Base-by-base conservation (phyloP, 495 filamentous ascomycete species). In the Neurospora sublineolata region DNA sequence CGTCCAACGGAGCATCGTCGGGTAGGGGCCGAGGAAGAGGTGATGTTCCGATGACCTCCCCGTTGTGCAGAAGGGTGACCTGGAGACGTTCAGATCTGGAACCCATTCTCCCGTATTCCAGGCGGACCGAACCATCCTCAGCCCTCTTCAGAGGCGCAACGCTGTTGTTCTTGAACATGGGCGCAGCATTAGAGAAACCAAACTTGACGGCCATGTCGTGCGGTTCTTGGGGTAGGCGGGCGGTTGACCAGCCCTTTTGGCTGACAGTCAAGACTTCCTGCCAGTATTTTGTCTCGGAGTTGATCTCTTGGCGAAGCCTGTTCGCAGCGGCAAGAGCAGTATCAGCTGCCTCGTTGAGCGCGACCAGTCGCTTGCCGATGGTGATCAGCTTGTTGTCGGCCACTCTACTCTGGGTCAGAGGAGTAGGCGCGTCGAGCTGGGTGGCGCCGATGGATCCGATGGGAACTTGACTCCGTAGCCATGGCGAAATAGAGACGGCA, bases 231-330 rank as follows among this genome's bases (percentile, higher is more conserved):
- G 93, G 92, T 33, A 94, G 76, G 33, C 90, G 85, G 74, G 87
- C 93, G 9, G 97, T 77, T 33, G 92, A 87, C 94, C 95, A 99
- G 4, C 94, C 92, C 37, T 89, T 89, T 58, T 94, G 87, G 73
- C 89, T 92, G 37, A 98, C 87, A 27, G 88, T 87, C 38, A 97
- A 79, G 1, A 97, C 87, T 76, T 97, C 88, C 68, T 90, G 84
- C 96, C 96, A 99, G 80, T 97, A 98, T 73, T 86, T 89, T 2
- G 88, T 89, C 79, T 99, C 96, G 14, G 87, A 86, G 39, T 84
- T 81, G 37, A 95, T 90, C 76, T 97, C 94, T 4, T 84, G 83
- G 72, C 93, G 88, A 9, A 99, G 82, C 68, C 91, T 85, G 39
- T 86, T 84, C 0, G 92, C 91, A 14, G 93, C 89, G 12, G 86